Evolutionary conservation across 73 alveolate species (phyloP).

Genomic region (Paramecium sexaurelia): DNA sequence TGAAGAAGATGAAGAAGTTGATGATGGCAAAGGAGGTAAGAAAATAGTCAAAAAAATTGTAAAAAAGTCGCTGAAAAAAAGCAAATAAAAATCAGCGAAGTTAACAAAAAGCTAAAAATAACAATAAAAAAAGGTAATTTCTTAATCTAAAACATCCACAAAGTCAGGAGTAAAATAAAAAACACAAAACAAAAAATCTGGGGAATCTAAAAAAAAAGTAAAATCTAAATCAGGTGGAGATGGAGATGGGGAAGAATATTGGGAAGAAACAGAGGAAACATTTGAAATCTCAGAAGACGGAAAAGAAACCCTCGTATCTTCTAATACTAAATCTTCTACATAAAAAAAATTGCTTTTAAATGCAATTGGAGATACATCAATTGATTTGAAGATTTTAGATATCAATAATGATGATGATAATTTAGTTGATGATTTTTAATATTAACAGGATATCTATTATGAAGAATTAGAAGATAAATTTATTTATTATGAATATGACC

Average conservation of each 20-base stretch:
- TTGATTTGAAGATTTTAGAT: background rate
- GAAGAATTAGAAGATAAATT: background rate
- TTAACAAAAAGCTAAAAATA: background rate
- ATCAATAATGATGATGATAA: background rate
- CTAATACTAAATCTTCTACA: background rate
- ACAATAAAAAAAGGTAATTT: background rate
- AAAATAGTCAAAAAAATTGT: background rate
- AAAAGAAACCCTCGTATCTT: background rate
- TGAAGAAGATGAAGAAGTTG: background rate
- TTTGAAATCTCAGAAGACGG: background rate
- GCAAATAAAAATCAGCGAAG: background rate
- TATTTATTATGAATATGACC: constrained; percentile 6
- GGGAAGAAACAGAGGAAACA: constrained; percentile 37
- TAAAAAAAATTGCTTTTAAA: background rate
- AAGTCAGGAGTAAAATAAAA: background rate
- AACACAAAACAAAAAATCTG: background rate
- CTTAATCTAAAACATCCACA: background rate
- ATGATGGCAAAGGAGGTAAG: constrained; percentile 10
- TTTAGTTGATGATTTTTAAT: background rate
- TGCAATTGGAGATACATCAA: constrained; percentile 18
- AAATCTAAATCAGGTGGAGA: background rate
- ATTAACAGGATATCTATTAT: background rate
- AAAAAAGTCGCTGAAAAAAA: background rate
- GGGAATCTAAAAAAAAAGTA: background rate
- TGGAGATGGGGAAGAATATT: constrained; percentile 29